A percentile compares a stretch with the other conserved stretches of the same genome.
phyloP scores from a whole-genome alignment of 768 basidiomycete genomes.

The Dendrothele bispora region DNA sequence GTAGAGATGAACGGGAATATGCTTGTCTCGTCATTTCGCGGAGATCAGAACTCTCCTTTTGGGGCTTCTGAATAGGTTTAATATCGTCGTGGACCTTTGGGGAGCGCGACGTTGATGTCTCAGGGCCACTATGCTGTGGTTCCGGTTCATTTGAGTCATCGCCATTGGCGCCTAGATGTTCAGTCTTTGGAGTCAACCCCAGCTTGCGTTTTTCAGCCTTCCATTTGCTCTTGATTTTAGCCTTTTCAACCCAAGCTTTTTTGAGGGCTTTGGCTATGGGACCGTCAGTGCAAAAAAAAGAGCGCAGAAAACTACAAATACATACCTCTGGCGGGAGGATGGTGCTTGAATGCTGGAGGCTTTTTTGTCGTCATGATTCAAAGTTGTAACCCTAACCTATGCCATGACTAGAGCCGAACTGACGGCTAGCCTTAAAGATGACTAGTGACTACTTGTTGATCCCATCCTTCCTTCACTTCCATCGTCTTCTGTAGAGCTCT shows the following conservation, averaged over 20 bases:
- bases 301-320: background rate
- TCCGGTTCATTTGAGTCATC: no score
- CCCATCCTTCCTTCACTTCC: slow-evolving; percentile 25
- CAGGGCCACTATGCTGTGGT: no score
- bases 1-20: slow-evolving; percentile 58
- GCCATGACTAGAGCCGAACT: slow-evolving; percentile 21
- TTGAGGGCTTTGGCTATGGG: slow-evolving; percentile 76
- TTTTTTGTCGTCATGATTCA: slow-evolving; percentile 36
- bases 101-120: no score
- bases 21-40: slow-evolving; percentile 65
- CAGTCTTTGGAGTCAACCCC: slow-evolving; percentile 22
- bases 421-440: slow-evolving; percentile 1
- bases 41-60: slow-evolving; percentile 35
- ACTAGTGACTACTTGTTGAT: slow-evolving; percentile 10
- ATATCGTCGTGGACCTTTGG: no score
- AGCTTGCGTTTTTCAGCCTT: slow-evolving; percentile 63
- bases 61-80: no score
- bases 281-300: background rate
- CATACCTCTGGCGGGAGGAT: slow-evolving; percentile 63
- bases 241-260: slow-evolving; percentile 73
- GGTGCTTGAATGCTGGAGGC: slow-evolving; percentile 72
- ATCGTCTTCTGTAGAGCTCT: slow-evolving; percentile 30
- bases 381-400: slow-evolving; percentile 21
- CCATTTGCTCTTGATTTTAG: slow-evolving; percentile 80
- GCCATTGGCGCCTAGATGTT: no score